phyloP scores from a whole-genome alignment of 2,329 filamentous ascomycete genomes.

The Cordyceps cateniannulata region DNA sequence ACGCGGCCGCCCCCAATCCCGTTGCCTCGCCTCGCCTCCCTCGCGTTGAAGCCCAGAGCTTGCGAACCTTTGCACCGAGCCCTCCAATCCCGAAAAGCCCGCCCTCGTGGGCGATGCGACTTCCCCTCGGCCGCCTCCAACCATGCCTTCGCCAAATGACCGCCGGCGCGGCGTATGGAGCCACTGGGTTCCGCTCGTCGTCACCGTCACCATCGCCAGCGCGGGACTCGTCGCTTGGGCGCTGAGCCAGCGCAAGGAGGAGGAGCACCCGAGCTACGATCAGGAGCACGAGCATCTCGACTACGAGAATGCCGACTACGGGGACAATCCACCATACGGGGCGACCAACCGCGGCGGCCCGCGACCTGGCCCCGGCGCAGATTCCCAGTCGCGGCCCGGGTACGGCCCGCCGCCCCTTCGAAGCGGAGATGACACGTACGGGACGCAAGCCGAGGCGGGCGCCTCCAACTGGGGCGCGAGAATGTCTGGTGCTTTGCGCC shows the following conservation, averaged over 20 bases:
- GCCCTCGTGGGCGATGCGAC: conserved; percentile 57
- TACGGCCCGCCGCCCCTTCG: background rate
- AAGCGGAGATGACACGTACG: conserved; percentile 23
- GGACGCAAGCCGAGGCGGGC: conserved; percentile 26
- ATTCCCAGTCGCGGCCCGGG: background rate
- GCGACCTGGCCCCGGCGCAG: conserved; percentile 11
- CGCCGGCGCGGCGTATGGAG: conserved; percentile 57
- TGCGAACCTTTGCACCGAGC: background rate
- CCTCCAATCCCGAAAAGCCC: conserved; percentile 34
- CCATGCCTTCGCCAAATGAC: conserved; percentile 10
- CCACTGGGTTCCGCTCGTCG: conserved; percentile 82
- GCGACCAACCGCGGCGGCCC: conserved; percentile 27
- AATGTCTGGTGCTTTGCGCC: conserved; percentile 73
- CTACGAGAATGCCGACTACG: conserved; percentile 43
- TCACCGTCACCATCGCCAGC: conserved; percentile 83
- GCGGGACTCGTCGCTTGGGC: conserved; percentile 85
- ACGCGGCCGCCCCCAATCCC: background rate
- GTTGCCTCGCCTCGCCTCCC: background rate
- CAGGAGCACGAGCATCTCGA: conserved; percentile 43
- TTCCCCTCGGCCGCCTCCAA: conserved; percentile 43
- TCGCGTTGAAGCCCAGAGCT: background rate
- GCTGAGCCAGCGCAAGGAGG: conserved; percentile 80
- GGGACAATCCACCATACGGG: conserved; percentile 46
- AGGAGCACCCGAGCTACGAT: conserved; percentile 60
- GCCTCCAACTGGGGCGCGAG: conserved; percentile 62